Percentiles rank a stretch among this genome's conserved stretches.
Evolutionary conservation across 192 early-diverging fungal genomes (phyloP).

Genomic region (Dissophora ornata): DNA sequence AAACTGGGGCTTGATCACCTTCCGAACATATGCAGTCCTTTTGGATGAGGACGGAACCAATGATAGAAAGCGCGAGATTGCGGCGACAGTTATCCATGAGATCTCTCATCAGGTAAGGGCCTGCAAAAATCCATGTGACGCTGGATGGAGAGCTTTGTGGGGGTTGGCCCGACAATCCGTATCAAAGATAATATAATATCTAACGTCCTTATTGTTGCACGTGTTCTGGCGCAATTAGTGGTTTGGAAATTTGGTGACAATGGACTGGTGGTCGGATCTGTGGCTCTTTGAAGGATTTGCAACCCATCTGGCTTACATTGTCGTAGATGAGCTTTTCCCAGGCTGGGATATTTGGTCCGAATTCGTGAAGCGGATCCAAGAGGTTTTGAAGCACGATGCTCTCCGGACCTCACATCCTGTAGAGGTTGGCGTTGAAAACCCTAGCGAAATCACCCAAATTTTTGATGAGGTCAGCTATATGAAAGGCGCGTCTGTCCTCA

Average conservation of each 20-base stretch:
- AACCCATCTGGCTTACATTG: slow-evolving; percentile 65
- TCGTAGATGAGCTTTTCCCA: slow-evolving; percentile 78
- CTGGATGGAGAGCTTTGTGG: no score
- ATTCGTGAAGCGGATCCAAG: slow-evolving; percentile 75
- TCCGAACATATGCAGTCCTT: slow-evolving; percentile 44
- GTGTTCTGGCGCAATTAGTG: slow-evolving; percentile 22
- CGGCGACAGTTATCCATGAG: slow-evolving; percentile 54
- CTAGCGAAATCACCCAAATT: slow-evolving; percentile 83
- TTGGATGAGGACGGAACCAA: slow-evolving; percentile 41
- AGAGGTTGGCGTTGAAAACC: slow-evolving; percentile 75
- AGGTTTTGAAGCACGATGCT: slow-evolving; percentile 77
- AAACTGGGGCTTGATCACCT: slow-evolving; percentile 63
- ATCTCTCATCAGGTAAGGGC: slow-evolving; percentile 51
- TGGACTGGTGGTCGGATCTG: slow-evolving; percentile 63
- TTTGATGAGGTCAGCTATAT: slow-evolving; percentile 89
- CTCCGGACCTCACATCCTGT: slow-evolving; percentile 87
- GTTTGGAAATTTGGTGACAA: slow-evolving; percentile 61
- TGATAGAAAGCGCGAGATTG: slow-evolving; percentile 48
- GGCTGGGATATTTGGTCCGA: slow-evolving; percentile 82
- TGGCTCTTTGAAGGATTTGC: slow-evolving; percentile 65
- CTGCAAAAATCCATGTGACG: not conserved
- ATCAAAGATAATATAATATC: not conserved
- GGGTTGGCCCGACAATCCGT: no score
- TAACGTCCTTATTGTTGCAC: not conserved
- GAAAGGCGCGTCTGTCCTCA: slow-evolving; percentile 84